phyloP scores from a whole-genome alignment of 148 eudicot genomes.

The Vaccinium vitisidaea region DNA sequence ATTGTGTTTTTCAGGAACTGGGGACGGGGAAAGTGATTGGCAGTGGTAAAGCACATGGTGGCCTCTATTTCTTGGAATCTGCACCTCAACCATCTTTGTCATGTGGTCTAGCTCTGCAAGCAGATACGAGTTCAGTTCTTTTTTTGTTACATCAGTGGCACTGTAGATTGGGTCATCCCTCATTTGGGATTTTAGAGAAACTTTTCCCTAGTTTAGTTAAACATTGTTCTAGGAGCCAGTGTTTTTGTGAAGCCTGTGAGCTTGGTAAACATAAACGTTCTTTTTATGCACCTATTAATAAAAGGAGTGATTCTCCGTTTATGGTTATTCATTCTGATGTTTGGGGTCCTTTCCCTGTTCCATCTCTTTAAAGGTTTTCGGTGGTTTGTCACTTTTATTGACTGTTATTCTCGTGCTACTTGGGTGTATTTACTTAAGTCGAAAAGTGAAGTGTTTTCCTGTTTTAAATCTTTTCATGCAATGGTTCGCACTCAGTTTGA shows the following conservation, averaged over 20 bases:
- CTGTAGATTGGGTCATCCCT: neutral
- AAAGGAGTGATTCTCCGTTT: neutral
- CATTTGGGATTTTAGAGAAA: neutral
- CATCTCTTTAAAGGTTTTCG: no score
- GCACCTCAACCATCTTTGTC: neutral
- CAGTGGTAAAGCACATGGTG: neutral
- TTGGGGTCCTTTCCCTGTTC: neutral
- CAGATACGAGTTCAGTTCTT: neutral
- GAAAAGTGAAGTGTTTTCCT: no score
- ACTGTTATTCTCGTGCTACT: no score
- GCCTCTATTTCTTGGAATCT: neutral
- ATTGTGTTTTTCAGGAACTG: no score
- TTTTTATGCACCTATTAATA: no score
- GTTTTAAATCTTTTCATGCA: neutral
- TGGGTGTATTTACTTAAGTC: no score
- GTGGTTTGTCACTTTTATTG: no score
- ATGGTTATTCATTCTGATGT: neutral
- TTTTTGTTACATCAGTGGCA: neutral
- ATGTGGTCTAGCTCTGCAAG: neutral
- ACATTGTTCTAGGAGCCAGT: neutral
- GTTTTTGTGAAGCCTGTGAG: neutral
- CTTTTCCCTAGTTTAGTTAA: neutral
- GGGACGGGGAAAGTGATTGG: neutral
- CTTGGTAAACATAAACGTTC: neutral
- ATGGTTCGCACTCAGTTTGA: no score